These are phyloP conservation scores for Aspergillus awamori DNA, from an alignment of 2,329 filamentous ascomycete genomes.

Conservation along the genomic window DNA sequence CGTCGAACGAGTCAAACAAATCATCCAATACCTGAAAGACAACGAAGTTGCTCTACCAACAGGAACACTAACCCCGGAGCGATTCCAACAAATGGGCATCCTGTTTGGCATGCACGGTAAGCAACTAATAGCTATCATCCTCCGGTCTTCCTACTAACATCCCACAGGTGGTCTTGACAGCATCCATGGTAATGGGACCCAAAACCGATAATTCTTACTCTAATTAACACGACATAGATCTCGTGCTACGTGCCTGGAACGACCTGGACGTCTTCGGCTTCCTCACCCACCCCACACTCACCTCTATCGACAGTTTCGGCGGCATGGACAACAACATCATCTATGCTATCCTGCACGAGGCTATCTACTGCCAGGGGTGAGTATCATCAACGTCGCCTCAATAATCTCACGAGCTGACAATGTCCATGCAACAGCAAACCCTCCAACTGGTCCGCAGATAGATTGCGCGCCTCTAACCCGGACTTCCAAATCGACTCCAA, in stretches of 20 bases:
- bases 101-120: constrained; percentile 73
- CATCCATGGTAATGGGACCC: constrained; percentile 60
- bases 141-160: constrained; percentile 15
- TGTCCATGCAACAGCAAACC: constrained; percentile 46
- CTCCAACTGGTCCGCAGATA: constrained; percentile 74
- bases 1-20: constrained; percentile 64
- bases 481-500: constrained; percentile 51
- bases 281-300: constrained; percentile 71
- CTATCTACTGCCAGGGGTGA: constrained; percentile 77
- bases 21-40: constrained; percentile 66
- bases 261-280: constrained; percentile 78
- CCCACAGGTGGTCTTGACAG: constrained; percentile 65
- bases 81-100: constrained; percentile 78
- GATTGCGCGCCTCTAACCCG: constrained; percentile 37
- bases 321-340: constrained; percentile 76
- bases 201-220: background rate
- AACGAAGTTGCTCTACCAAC: constrained; percentile 68
- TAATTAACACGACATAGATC: constrained; percentile 42
- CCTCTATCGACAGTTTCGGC: constrained; percentile 66
- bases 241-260: constrained; percentile 69
- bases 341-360: constrained; percentile 85
- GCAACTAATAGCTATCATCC: constrained; percentile 7
- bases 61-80: constrained; percentile 69
- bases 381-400: background rate
- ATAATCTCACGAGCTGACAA: background rate